Percentiles rank a stretch among this genome's conserved stretches.
Evolutionary conservation across 345 rosid species (phyloP).

Genomic region (Salix udensis): DNA sequence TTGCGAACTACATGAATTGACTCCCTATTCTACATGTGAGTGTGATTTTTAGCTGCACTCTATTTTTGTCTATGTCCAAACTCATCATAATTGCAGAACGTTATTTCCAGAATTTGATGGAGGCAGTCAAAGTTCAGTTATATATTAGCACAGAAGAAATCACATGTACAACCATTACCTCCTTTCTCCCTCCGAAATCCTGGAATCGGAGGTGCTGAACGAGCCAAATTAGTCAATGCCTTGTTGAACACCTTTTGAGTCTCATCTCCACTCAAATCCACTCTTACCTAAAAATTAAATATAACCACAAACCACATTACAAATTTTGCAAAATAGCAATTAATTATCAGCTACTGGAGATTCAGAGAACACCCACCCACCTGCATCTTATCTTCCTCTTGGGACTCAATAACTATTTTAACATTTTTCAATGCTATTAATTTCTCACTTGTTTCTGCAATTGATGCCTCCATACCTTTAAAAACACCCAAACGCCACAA

Average conservation of each 20-base stretch:
- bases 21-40: no score
- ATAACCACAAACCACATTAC: neutral
- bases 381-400: constrained; percentile 45
- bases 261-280: constrained; percentile 48
- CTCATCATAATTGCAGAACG: no score
- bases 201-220: constrained; percentile 56
- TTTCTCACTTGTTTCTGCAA: constrained; percentile 40
- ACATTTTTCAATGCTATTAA: constrained; percentile 43
- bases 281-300: constrained; percentile 44
- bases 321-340: neutral
- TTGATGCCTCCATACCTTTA: constrained; percentile 48
- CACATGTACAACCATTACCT: constrained; percentile 30
- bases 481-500: constrained; percentile 1
- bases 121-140: neutral
- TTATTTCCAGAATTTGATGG: neutral
- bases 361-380: constrained; percentile 13
- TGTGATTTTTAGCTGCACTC: no score
- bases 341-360: neutral
- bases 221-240: constrained; percentile 49
- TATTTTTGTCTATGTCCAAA: no score
- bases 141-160: neutral
- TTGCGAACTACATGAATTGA: no score
- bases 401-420: constrained; percentile 44
- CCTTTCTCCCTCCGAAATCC: constrained; percentile 66
- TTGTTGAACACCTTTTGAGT: constrained; percentile 47